A percentile compares a stretch with the other conserved stretches of the same genome.
Evolutionary conservation across 148 eudicot genomes (phyloP).

Genomic region (Amaranthus palmeri): DNA sequence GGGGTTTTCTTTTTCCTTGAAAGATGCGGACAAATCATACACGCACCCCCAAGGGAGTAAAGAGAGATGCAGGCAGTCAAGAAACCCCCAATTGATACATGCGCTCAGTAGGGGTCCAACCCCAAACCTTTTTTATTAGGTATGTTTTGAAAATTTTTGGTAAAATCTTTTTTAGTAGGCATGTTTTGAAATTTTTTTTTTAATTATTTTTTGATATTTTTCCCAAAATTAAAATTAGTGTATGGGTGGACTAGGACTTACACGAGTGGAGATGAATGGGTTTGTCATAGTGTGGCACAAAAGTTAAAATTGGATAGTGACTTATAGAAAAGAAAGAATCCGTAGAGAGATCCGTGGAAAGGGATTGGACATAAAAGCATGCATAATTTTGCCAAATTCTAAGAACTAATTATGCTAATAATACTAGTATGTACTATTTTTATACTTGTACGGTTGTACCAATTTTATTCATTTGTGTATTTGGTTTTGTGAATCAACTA

Average conservation of each 20-base stretch:
- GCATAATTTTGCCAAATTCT: conserved; percentile 14
- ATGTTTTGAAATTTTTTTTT: too few relatives aligned
- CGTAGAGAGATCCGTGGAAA: conserved; percentile 34
- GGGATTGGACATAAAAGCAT: conserved; percentile 21
- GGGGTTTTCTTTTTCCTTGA: too few relatives aligned
- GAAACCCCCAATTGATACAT: too few relatives aligned
- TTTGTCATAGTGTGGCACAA: conserved; percentile 31
- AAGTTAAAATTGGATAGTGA: conserved; percentile 23
- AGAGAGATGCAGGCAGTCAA: too few relatives aligned
- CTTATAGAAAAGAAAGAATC: conserved; percentile 23
- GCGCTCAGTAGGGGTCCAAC: too few relatives aligned
- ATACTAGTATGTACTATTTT: not conserved
- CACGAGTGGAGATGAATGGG: conserved; percentile 11
- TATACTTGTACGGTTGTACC: not conserved
- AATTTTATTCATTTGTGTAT: not conserved
- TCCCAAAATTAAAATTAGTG: not conserved
- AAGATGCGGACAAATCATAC: too few relatives aligned
- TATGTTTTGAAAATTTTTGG: too few relatives aligned
- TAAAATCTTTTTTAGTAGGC: too few relatives aligned
- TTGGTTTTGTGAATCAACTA: not conserved
- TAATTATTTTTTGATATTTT: too few relatives aligned
- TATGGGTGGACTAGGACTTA: not conserved
- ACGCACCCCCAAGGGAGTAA: too few relatives aligned
- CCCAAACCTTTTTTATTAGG: too few relatives aligned
- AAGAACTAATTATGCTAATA: conserved; percentile 18